These are phyloP conservation scores for Tolypocladium ovalisporum DNA, from an alignment of 2,329 filamentous ascomycete genomes.

Conservation along the genomic window DNA sequence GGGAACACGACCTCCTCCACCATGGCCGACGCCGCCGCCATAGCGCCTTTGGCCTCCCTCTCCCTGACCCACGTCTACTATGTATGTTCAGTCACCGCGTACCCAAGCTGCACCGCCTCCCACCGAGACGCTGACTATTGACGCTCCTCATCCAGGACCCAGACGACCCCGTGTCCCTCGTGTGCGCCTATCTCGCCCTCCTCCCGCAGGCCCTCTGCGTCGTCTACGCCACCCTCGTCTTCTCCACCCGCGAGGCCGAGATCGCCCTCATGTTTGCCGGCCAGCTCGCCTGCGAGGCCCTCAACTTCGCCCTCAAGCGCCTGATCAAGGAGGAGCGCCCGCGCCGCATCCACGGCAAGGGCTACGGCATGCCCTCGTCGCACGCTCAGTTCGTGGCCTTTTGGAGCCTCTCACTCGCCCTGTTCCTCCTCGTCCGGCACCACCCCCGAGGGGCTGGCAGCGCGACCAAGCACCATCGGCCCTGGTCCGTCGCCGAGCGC, in stretches of 20 bases:
- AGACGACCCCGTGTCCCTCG: constrained; percentile 68
- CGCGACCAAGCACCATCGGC: constrained; percentile 18
- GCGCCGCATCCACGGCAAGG: constrained; percentile 73
- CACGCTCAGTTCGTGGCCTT: constrained; percentile 93
- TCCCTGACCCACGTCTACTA: constrained; percentile 96
- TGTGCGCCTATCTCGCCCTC: constrained; percentile 89
- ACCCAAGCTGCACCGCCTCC: neutral
- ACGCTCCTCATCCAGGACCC: constrained; percentile 55
- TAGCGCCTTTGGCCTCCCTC: constrained; percentile 67
- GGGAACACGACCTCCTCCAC: neutral
- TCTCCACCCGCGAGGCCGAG: constrained; percentile 84
- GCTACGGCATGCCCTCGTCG: constrained; percentile 93
- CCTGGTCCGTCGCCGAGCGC: constrained; percentile 53
- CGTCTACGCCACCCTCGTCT: constrained; percentile 80
- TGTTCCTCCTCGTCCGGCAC: constrained; percentile 81
- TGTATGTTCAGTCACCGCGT: constrained; percentile 56
- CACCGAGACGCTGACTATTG: neutral
- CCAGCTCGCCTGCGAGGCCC: constrained; percentile 80
- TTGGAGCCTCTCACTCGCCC: constrained; percentile 71
- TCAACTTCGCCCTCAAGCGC: constrained; percentile 85
- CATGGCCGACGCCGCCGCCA: constrained; percentile 5
- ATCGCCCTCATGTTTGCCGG: constrained; percentile 83
- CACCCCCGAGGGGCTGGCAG: constrained; percentile 31
- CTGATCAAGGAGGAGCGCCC: constrained; percentile 88
- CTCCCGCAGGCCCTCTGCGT: constrained; percentile 86